Evolutionary conservation across 345 rosid species (phyloP), one percentile per base, ranked within the genome.

Genomic region (Salix koriyanagi): DNA sequence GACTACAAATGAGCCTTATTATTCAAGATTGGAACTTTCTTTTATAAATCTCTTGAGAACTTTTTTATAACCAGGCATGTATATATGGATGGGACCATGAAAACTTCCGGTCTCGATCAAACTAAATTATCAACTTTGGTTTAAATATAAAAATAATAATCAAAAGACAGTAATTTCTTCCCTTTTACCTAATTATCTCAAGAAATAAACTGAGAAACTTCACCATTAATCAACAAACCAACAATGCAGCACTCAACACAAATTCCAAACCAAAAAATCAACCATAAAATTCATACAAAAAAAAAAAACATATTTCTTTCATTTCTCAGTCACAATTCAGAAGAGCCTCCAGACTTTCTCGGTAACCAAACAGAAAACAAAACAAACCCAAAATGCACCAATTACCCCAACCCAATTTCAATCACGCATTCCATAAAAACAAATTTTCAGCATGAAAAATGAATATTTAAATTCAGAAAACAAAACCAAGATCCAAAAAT

Each of bases 371-470:
- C 71, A 73, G 48, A 41, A 42, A 23, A 52, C 2, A 16, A 67
- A 56, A 11, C 3, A 69, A 74, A 73, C 5, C 48, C 32, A 48
- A 32, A 82, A 61, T 76, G 78, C 41, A 73, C 64, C 14, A 34
- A 21, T 44, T 16, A 73, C n/a, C 32, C 26, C 21, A 32, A 15
- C 21, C 54, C 15, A 12, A 6, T 5, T 10, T 4, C n/a, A 15
- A 25, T 1, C 13, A 30, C 1, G 6, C 1, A 65, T 65, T 28
- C 41, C 21, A 28, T 15, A 7, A 1, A 2, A 16, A 13, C 21
- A 66, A 0, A 8, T 1, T 37, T 30, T 18, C 41, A 8, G 1
- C 15, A 30, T 3, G 18, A 1, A 21, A 19, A 66, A 66, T 4
- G 13, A 37, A 37, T 0, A 34, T 19, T 5, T 14, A 1, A 2